Conservation (phyloP, 768 basidiomycete genomes). For the Chalciporus sphaerocephalus region DNA sequence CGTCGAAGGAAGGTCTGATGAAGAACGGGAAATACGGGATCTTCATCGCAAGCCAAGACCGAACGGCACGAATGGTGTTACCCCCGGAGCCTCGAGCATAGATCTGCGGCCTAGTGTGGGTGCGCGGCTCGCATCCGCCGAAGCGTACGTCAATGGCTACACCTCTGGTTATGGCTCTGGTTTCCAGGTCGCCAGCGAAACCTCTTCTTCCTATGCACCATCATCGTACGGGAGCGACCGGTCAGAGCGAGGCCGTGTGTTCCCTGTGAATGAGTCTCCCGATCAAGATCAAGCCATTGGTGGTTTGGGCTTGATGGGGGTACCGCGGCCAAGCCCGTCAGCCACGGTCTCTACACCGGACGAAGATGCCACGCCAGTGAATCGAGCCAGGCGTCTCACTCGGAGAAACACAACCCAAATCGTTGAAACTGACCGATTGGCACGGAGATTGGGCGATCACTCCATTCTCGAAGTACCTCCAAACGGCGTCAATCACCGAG, state of each 20-base stretch:
- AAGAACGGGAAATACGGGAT: slow-evolving; percentile 20
- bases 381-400: slow-evolving; percentile 14
- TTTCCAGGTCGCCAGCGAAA: slow-evolving; percentile 20
- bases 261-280: slow-evolving; percentile 31
- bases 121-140: slow-evolving; percentile 31
- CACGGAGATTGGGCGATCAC: slow-evolving; percentile 16
- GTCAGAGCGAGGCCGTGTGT: slow-evolving; percentile 17
- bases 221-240: slow-evolving; percentile 19
- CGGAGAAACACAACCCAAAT: slow-evolving; percentile 26
- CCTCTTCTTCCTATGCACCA: slow-evolving; percentile 8
- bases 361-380: slow-evolving; percentile 26
- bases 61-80: slow-evolving; percentile 9
- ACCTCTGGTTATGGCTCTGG: slow-evolving; percentile 34
- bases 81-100: not conserved
- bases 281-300: slow-evolving; percentile 21
- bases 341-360: slow-evolving; percentile 28
- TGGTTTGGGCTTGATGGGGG: slow-evolving; percentile 27
- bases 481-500: slow-evolving; percentile 19
- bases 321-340: slow-evolving; percentile 16
- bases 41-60: slow-evolving; percentile 6
- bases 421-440: slow-evolving; percentile 16
- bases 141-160: slow-evolving; percentile 35
- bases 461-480: slow-evolving; percentile 8
- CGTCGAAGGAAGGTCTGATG: slow-evolving; percentile 30
- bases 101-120: slow-evolving; percentile 5